Evolutionary conservation across 768 basidiomycete genomes (phyloP).

Genomic region (Lactarius akahatsu): DNA sequence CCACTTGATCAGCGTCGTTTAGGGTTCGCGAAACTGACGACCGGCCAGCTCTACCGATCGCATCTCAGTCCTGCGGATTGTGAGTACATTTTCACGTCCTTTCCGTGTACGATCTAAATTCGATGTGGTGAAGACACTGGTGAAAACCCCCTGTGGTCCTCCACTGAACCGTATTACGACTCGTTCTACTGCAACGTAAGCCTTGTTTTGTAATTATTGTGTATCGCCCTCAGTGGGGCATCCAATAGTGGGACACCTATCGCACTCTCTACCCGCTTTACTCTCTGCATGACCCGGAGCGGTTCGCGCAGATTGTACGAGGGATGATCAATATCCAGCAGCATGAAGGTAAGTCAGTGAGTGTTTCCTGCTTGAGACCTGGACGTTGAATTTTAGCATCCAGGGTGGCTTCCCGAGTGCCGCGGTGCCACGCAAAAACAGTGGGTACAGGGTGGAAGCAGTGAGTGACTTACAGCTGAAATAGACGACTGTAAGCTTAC

Average conservation of each 20-base stretch:
- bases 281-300: constrained; percentile 61
- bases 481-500: neutral
- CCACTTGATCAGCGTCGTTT: neutral
- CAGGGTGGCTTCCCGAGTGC: constrained; percentile 69
- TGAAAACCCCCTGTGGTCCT: constrained; percentile 64
- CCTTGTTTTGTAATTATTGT: constrained; percentile 1
- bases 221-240: neutral
- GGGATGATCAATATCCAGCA: constrained; percentile 68
- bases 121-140: constrained; percentile 47
- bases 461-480: constrained; percentile 34
- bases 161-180: constrained; percentile 64
- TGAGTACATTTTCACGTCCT: constrained; percentile 35
- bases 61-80: constrained; percentile 67
- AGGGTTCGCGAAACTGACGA: neutral
- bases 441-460: constrained; percentile 60
- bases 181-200: constrained; percentile 68
- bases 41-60: constrained; percentile 52
- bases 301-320: constrained; percentile 57
- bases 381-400: neutral
- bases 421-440: constrained; percentile 54
- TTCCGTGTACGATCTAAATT: neutral
- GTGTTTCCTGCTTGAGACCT: neutral
- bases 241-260: constrained; percentile 69
- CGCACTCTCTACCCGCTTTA: constrained; percentile 61
- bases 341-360: constrained; percentile 50